Base-by-base conservation (phyloP, 2,329 filamentous ascomycete genomes). In the Trichophyton verrucosum region DNA sequence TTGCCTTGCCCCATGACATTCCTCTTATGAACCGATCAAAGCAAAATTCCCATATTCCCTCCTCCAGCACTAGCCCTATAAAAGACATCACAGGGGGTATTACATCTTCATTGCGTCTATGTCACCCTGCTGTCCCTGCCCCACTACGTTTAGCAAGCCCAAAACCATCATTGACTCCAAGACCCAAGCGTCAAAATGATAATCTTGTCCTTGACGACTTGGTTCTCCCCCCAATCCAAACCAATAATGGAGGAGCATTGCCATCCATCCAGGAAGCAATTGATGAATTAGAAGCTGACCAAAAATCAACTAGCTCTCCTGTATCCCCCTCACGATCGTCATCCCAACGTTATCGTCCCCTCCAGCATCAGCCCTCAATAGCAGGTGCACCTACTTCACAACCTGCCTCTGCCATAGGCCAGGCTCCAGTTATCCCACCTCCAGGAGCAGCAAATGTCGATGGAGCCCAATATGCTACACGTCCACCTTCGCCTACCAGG, bases 321-420 rank as follows among this genome's bases (percentile, higher is more conserved):
- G 59, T 64, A 38, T 64, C 67, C 61, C 59, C 66, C 61, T 61
- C 53, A 61, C 66, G 72, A 68, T 66, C 66, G 40, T 69, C 67
- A 55, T 64, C 65, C 47, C 65, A 72, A 49, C 65, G 69, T 60
- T 72, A 71, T 59, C 68, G 68, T 53, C 66, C 66, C 15, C 68
- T 71, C 51, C 70, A 70, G 57, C 67, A 68, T 38, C 67, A 68
- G 51, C 68, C 64, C 60, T 73, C 71, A 59, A 71, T 65, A 40
- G 70, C 64, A 47, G 69, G 60, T 56, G 65, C 57, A 64, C 68
- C 67, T 63, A 70, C 63, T 33, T 73, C 76, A 3, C 72, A 75
- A 59, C 74, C 75, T 1, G 64, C 73, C 3, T 78, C 77, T 22
- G 75, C 75, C 59, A 66, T 79, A 13, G 71, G 73, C 22, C 72